These are phyloP conservation scores for Elongisporangium anandrum DNA, from an alignment of 352 stramenopile species.

Conservation along the genomic window DNA sequence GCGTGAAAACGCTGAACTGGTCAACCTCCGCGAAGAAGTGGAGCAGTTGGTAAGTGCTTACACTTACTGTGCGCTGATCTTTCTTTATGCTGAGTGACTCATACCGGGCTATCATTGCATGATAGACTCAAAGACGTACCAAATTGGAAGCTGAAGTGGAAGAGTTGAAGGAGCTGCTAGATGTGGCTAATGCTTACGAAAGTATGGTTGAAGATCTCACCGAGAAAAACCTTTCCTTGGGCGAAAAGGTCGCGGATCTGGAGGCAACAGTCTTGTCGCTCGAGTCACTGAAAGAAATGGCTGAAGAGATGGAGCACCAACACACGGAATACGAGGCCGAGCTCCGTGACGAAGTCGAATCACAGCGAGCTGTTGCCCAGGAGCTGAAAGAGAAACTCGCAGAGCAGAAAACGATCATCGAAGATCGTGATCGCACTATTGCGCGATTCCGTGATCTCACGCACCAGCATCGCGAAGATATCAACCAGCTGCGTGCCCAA, in stretches of 20 bases:
- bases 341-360: slow-evolving; percentile 65
- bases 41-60: slow-evolving; percentile 62
- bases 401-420: slow-evolving; percentile 52
- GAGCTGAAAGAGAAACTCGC: slow-evolving; percentile 52
- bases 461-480: slow-evolving; percentile 65
- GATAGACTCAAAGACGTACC: slow-evolving; percentile 44
- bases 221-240: slow-evolving; percentile 83
- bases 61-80: slow-evolving; percentile 2
- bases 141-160: slow-evolving; percentile 63
- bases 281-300: slow-evolving; percentile 79
- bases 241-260: slow-evolving; percentile 76
- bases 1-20: slow-evolving; percentile 66
- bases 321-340: slow-evolving; percentile 80
- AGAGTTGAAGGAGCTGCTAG: slow-evolving; percentile 84
- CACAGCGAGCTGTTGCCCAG: slow-evolving; percentile 40
- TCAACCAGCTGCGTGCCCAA: slow-evolving; percentile 67
- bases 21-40: slow-evolving; percentile 59
- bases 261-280: slow-evolving; percentile 67
- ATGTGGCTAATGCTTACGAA: slow-evolving; percentile 85
- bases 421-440: slow-evolving; percentile 82
- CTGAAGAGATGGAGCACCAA: slow-evolving; percentile 88
- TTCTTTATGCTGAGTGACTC: too few species aligned
- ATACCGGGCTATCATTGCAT: too few species aligned
- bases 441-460: slow-evolving; percentile 72
- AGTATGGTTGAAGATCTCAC: slow-evolving; percentile 87